Percentiles rank a stretch among this genome's conserved stretches.
Evolutionary conservation across 345 rosid genomes (phyloP).

Genomic region (Moricandia moricandioides): DNA sequence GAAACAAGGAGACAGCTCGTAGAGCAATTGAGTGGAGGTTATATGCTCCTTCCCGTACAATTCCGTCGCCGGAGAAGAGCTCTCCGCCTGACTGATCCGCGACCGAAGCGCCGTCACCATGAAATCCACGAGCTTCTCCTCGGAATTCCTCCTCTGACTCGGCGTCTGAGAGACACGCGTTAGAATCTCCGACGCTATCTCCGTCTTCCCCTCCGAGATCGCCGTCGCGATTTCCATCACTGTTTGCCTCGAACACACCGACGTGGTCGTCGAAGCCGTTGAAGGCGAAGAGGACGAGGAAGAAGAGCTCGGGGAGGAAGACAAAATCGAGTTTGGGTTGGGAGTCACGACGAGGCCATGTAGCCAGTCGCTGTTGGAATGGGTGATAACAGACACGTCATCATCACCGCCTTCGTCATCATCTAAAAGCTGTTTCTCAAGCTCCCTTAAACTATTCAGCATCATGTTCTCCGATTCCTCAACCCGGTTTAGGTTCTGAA

Average conservation of each 20-base stretch:
- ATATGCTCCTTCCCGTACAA: slow-evolving; percentile 59
- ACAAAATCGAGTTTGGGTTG: slow-evolving; percentile 42
- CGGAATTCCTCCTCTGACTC: slow-evolving; percentile 59
- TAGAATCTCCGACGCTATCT: slow-evolving; percentile 62
- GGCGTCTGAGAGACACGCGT: slow-evolving; percentile 49
- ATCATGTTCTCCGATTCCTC: slow-evolving; percentile 55
- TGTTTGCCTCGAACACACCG: slow-evolving; percentile 53
- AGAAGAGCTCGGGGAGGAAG: slow-evolving; percentile 68
- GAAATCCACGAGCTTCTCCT: slow-evolving; percentile 66
- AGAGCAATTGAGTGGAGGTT: slow-evolving; percentile 56
- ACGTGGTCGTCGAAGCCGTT: slow-evolving; percentile 50
- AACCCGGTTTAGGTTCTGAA: slow-evolving; percentile 26
- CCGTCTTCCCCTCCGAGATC: slow-evolving; percentile 65
- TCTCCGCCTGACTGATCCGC: slow-evolving; percentile 50
- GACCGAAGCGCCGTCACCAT: slow-evolving; percentile 61
- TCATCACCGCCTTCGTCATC: slow-evolving; percentile 63
- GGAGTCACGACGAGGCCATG: slow-evolving; percentile 55
- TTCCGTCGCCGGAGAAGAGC: slow-evolving; percentile 54
- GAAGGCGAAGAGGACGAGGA: slow-evolving; percentile 69
- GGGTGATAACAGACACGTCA: slow-evolving; percentile 70
- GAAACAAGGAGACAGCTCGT: slow-evolving; percentile 76
- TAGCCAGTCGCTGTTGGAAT: slow-evolving; percentile 76
- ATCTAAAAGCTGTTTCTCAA: slow-evolving; percentile 75
- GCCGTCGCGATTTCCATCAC: slow-evolving; percentile 73
- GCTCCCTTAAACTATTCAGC: slow-evolving; percentile 73